Evolutionary conservation across 202 grass and related monocot species (phyloP), one percentile per base, ranked within the genome.

Genomic region (Digitaria exilis): DNA sequence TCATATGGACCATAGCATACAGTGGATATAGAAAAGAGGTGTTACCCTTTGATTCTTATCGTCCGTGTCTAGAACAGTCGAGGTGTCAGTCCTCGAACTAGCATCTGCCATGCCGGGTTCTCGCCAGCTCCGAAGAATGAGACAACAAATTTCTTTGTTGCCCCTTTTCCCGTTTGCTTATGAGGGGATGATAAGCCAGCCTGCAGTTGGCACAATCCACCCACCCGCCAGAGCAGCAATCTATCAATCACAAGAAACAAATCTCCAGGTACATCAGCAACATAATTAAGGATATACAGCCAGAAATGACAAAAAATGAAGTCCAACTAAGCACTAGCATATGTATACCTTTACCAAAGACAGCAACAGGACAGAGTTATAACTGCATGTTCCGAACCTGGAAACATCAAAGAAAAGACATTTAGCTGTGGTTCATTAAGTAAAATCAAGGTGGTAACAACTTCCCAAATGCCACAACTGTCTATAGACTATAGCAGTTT

Each of bases 31-130:
- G 3, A 43, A 67, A 48, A 70, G 37, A n/a, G 29, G 25, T 55
- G 13, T 71, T 88, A 94, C 92, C 92, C 71, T 89, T 81, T 89
- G 89, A 80, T 89, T 89, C 65, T 84, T 94, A 60, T 94, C 92
- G 65, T 94, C 89, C 9, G 81, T 91, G 63, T 94, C 92, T 63
- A 94, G 12, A 67, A 91, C 89, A 79, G 78, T 91, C 0, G 89
- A 94, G 31, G 76, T 94, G 87, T 91, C 89, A 84, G 88, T 94
- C 86, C 82, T 88, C 9, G 88, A 86, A 82, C 80, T 91, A 72
- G 92, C 86, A 91, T 91, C 86, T 79, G 92, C 89, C 92, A 91
- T 94, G 43, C 77, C 79, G 55, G 54, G 84, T 71, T 79, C 52
- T 66, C 69, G 73, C 86, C 88, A 89, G 68, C 78, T 89, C 39